Evolutionary conservation across 768 basidiomycete genomes (phyloP), one percentile per base, ranked within the genome.

Genomic region (Rhizopogon vesiculosus): DNA sequence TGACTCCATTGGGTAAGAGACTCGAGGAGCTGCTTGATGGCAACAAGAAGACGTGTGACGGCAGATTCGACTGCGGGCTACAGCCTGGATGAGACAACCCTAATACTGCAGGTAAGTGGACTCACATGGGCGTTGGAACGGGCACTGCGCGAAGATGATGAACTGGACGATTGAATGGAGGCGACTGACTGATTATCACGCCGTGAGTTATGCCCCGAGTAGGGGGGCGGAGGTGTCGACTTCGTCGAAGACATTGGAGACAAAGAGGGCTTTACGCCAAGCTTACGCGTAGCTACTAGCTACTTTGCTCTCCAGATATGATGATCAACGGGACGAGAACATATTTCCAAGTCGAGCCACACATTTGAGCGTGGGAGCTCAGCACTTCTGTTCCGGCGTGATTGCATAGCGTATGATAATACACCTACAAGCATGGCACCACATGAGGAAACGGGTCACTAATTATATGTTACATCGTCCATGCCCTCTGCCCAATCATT

Each of bases 21-120:
- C 68, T 97, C 94, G 39, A 99, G 79, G n/a, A 99, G 83, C 59
- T 91, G 84, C 69, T 98, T 96, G 60, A 98, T 98, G 31, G 93
- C 87, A 2, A 99, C 93, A 25, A 99, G 80, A 10, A 98, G 82
- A 50, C 92, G 82, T 18, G 95, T 97, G 35, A 97, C 94, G 19
- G 91, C 86, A 38, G 91, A 88, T 69, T 97, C 95, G 55, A 95
- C 90, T 2, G 85, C 85, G 55, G 87, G 89, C 85, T 89, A 38
- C 7, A 31, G n/a, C 12, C 35, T 55, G 16, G 22, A 56, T 51
- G 38, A 51, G 51, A 33, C 43, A 28, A 5, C 51, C 51, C 43
- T 53, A 43, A 63, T 48, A 55, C 43, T 48, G 57, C 25, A 42
- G 41, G 45, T 55, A 52, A n/a, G 56, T 29, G 39, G 42, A 61